A percentile compares a stretch with the other conserved stretches of the same genome.
phyloP scores from a whole-genome alignment of 2,329 filamentous ascomycete genomes.

The Claviceps cyperi region DNA sequence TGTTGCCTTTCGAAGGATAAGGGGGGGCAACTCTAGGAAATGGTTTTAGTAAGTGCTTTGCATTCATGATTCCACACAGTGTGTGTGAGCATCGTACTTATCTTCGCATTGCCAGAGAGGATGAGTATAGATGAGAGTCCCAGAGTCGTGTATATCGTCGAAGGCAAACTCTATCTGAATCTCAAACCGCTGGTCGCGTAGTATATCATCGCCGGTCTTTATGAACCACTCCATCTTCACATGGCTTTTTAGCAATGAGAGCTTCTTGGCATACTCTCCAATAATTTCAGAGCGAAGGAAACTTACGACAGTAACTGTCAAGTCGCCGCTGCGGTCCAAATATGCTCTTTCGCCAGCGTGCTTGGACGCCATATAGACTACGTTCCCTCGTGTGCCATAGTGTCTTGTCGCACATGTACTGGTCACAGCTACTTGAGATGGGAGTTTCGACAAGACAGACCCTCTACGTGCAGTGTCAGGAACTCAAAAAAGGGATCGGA shows the following conservation, averaged over 20 bases:
- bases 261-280: neutral
- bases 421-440: neutral
- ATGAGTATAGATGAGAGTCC: no score
- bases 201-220: neutral
- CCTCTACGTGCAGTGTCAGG: neutral
- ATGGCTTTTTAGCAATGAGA: neutral
- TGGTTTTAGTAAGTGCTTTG: neutral
- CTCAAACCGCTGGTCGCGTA: neutral
- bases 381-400: neutral
- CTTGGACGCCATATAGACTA: neutral
- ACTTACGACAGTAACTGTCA: neutral
- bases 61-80: no score
- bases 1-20: neutral
- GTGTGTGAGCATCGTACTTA: neutral
- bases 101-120: no score
- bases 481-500: neutral
- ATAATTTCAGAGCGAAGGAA: neutral
- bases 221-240: conserved; percentile 4
- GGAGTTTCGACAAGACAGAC: conserved; percentile 1
- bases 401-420: conserved; percentile 1
- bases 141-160: neutral
- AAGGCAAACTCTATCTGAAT: neutral
- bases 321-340: neutral
- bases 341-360: neutral
- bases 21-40: neutral